Evolutionary conservation across 1,284 basidiomycete species (phyloP), one percentile per base, ranked within the genome.

Genomic region (Trametes versicolor): DNA sequence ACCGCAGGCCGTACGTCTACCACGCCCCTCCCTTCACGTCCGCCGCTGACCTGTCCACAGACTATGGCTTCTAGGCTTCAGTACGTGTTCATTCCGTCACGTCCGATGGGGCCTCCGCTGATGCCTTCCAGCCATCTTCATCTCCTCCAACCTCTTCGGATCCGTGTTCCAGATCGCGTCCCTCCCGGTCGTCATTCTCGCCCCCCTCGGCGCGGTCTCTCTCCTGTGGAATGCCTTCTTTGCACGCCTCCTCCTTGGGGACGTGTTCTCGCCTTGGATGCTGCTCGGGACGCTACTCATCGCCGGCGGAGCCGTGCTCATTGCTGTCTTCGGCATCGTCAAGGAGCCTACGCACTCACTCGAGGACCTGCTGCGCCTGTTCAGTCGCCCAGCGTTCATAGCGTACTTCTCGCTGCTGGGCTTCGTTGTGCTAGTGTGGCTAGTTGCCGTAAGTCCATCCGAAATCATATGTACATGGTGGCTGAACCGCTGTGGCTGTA

Each of bases 221-320:
- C 87, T 99, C 37, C 85, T 98, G 27, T 98, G 95, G 93, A 99
- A 99, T 78, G 95, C 95, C 3, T 89, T 98, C 72, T 96, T 98
- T 70, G 96, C 96, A 12, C 86, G 90, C 32, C 76, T 97, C 56
- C 84, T 98, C 47, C 85, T 98, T 23, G 94, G 94, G 45, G 96
- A 97, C 74, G 84, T 90, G 23, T 95, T 98, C 79, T 95, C 94
- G 6, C 85, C 84, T 13, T 92, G 90, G 82, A 94, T 97, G 87
- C 81, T 96, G 58, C 77, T 93, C 13, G 96, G 96, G 29, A 98
- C 96, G 4, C 77, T 92, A 36, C 83, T 98, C 72, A 97, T 99
- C 67, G 94, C 94, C 0, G 87, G 89, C 13, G 96, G 96, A 36
- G 96, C 97, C 1, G 89, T 95, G 37, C 83, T 97, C 63, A 96